Conservation (phyloP, 2,329 filamentous ascomycete genomes). For the Arachnopeziza araneosa region DNA sequence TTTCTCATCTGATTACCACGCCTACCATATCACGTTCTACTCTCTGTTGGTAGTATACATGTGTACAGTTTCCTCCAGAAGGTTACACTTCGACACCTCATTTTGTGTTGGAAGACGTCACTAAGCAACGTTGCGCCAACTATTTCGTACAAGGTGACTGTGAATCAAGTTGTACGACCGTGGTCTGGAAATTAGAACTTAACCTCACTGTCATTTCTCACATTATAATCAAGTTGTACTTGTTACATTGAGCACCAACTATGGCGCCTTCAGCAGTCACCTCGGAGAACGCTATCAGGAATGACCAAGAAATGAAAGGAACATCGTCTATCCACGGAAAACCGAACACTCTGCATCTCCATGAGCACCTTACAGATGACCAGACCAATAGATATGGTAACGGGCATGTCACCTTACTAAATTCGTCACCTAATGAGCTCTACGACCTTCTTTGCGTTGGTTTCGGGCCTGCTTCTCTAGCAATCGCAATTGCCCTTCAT, state of each 20-base stretch:
- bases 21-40: background rate
- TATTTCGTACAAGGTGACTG: background rate
- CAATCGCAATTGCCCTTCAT: constrained; percentile 83
- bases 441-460: constrained; percentile 88
- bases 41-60: background rate
- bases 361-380: background rate
- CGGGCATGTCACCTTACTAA: background rate
- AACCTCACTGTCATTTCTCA: too few species aligned
- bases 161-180: background rate
- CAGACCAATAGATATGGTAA: background rate
- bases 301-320: constrained; percentile 7
- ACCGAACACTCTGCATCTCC: constrained; percentile 3
- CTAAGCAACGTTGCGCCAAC: background rate
- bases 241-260: background rate
- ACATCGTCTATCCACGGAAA: constrained; percentile 1
- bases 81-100: background rate
- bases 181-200: background rate
- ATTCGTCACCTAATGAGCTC: constrained; percentile 5
- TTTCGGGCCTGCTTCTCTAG: constrained; percentile 86
- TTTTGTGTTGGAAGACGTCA: background rate
- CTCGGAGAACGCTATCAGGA: constrained; percentile 3
- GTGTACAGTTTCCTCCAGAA: background rate
- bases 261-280: constrained; percentile 27
- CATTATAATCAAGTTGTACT: background rate
- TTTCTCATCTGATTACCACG: too few species aligned